Base-by-base conservation (phyloP, 768 basidiomycete genomes). In the Artomyces pyxidatus region DNA sequence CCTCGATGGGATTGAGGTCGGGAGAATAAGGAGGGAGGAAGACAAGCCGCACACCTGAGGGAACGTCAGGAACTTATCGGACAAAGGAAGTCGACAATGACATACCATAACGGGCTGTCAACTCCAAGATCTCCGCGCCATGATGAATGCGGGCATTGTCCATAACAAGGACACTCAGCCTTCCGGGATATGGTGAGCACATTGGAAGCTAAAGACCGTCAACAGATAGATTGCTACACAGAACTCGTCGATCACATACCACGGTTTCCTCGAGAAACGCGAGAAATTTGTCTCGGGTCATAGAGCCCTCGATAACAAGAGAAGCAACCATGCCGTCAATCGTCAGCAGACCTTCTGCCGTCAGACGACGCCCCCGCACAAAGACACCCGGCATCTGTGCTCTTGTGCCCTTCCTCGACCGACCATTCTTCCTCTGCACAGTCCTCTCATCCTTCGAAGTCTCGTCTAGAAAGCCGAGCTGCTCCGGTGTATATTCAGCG, bases 11-110 rank as follows among this genome's bases (percentile, higher is more conserved):
- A 40, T 72, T 70, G 29, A 67, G 45, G 38, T 72, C 68, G 0
- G 68, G 69, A 0, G 69, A 72, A 46, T 71, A 72, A 2, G 65
- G 67, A 0, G 65, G 69, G 9, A 71, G 59, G 43, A 52, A 71
- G 22, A 60, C 40, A 17, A 68, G 39, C 1, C 51, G 50, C 12
- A 65, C 60, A 46, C 58, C 65, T 66, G 39, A 37, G 22, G 32
- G 2, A 22, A 11, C 4, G 23, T 17, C 37, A 7, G 3, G 27
- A 12, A 45, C n/a, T 3, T 16, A 7, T 11, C 17, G 12, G 19
- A 43, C 22, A 21, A 12, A 19, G n/a, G n/a, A n/a, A n/a, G n/a
- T 9, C 14, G 17, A 25, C 14, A 40, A 16, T 11, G 12, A 49
- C 45, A 3, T 27, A 60, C 60, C 39, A 21, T 21, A 40, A 21